Evolutionary conservation across 768 basidiomycete genomes (phyloP).

Genomic region (Rubroboletus pulcherrimus): DNA sequence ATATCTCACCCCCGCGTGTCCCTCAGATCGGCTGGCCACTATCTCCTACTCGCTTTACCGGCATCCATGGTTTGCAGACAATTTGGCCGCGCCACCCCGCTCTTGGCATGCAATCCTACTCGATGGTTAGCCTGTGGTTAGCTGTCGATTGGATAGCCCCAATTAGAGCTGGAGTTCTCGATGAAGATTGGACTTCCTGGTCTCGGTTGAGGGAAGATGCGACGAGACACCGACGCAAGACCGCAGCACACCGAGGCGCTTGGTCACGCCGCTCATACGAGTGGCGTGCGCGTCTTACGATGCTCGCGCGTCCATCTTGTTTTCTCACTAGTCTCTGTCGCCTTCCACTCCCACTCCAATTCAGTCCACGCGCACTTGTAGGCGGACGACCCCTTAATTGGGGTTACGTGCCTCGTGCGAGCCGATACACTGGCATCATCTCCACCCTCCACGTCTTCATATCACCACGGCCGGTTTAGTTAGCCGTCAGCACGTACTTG

Average conservation of each 20-base stretch:
- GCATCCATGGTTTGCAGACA: constrained; percentile 26
- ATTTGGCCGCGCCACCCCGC: constrained; percentile 56
- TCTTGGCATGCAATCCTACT: constrained; percentile 25
- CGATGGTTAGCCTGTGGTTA: constrained; percentile 42
- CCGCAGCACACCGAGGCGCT: constrained; percentile 52
- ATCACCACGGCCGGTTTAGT: constrained; percentile 24
- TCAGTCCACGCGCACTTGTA: constrained; percentile 56
- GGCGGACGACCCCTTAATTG: constrained; percentile 78
- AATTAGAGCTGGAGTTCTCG: constrained; percentile 31
- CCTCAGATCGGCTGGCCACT: constrained; percentile 21
- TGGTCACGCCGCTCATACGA: constrained; percentile 45
- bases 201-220: constrained; percentile 46
- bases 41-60: constrained; percentile 7
- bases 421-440: constrained; percentile 70
- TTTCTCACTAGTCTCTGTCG: constrained; percentile 35
- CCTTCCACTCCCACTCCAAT: constrained; percentile 45
- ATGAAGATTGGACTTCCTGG: constrained; percentile 52
- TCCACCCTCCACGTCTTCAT: constrained; percentile 24
- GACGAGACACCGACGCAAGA: constrained; percentile 73
- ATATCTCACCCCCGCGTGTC: constrained; percentile 24
- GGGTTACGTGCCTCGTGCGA: constrained; percentile 75
- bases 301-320: constrained; percentile 48
- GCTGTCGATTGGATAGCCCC: constrained; percentile 14
- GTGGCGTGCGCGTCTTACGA: constrained; percentile 53
- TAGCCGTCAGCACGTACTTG: constrained; percentile 23